phyloP scores from a whole-genome alignment of 257 asterid species.

The Penstemon eatonii region DNA sequence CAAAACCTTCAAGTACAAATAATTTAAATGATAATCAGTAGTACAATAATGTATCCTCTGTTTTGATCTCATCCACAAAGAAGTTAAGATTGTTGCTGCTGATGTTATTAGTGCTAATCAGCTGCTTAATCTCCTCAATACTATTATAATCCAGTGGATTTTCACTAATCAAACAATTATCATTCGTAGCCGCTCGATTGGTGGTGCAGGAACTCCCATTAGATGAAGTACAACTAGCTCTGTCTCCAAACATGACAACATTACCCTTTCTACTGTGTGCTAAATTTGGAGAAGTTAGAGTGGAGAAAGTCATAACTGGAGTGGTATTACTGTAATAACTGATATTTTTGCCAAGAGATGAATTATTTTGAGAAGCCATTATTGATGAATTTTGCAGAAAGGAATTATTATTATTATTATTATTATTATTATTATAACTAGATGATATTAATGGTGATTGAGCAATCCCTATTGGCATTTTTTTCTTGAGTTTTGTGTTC shows the following conservation, averaged over 20 bases:
- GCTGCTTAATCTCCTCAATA: conserved; percentile 50
- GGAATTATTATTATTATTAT: neutral
- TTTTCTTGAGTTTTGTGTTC: conserved; percentile 57
- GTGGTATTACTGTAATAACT: neutral
- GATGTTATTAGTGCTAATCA: conserved; percentile 39
- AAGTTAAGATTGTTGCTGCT: conserved; percentile 8
- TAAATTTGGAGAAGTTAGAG: no score
- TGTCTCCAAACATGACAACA: conserved; percentile 26
- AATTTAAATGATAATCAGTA: conserved; percentile 5
- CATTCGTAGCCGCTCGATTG: conserved; percentile 14
- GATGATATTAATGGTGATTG: no score
- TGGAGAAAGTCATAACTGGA: conserved; percentile 4
- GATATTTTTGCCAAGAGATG: no score
- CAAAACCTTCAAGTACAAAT: conserved; percentile 11
- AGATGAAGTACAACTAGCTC: conserved; percentile 38
- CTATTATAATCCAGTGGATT: conserved; percentile 40
- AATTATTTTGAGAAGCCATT: no score
- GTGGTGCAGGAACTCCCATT: conserved; percentile 37
- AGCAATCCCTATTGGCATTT: neutral
- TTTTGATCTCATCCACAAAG: conserved; percentile 38
- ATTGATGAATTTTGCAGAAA: neutral
- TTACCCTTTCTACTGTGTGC: no score
- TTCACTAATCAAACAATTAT: conserved; percentile 15
- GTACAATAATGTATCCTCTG: conserved; percentile 33
- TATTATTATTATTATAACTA: neutral